Conservation (phyloP, 306 rosid genomes). For the Cucurbita ficifolia region DNA sequence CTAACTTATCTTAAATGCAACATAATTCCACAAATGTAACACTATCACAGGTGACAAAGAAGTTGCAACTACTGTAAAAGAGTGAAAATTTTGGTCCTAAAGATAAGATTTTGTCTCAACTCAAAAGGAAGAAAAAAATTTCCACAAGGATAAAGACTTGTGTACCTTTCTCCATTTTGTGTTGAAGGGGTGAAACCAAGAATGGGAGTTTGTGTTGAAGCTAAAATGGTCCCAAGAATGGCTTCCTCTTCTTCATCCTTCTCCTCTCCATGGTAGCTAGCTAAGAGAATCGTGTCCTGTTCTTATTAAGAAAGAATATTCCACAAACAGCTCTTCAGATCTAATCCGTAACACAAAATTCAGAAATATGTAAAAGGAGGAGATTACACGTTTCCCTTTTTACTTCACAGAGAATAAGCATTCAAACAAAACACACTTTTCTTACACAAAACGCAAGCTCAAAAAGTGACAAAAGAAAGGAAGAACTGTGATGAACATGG, state of each 20-base stretch:
- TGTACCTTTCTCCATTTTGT: neutral
- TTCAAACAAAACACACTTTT: constrained; percentile 34
- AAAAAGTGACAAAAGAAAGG: neutral
- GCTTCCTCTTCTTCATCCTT: neutral
- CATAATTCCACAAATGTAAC: neutral
- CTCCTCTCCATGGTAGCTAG: constrained; percentile 15
- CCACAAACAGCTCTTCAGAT: constrained; percentile 14
- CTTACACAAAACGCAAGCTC: constrained; percentile 4
- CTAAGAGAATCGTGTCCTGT: constrained; percentile 24
- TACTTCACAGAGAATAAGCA: constrained; percentile 20
- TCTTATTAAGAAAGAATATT: constrained; percentile 28
- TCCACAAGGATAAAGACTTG: neutral
- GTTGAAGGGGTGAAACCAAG: constrained; percentile 1
- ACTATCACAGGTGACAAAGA: neutral
- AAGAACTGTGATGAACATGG: neutral
- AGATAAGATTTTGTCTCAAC: neutral
- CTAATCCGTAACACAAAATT: neutral
- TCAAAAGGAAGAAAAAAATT: neutral
- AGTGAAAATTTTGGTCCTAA: neutral
- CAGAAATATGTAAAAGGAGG: neutral
- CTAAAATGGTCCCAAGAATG: neutral
- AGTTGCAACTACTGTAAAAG: neutral
- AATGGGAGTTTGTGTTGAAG: too few species aligned
- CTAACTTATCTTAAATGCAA: neutral
- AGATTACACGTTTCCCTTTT: neutral